Evolutionary conservation across 352 stramenopile species (phyloP).

Genomic region (Phytophthora sansomeana): DNA sequence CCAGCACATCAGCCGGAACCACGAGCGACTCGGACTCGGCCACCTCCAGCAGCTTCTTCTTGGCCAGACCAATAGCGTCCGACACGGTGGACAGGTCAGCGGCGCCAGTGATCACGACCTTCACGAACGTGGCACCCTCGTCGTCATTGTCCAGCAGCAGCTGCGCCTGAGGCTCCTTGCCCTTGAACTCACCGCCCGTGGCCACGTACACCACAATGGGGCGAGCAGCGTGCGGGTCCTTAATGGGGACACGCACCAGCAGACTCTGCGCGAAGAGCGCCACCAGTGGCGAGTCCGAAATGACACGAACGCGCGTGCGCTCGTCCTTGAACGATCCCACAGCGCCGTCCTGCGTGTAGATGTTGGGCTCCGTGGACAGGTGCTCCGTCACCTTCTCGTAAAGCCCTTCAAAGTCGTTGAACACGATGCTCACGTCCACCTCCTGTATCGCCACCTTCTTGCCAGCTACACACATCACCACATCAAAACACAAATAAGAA

Average conservation of each 20-base stretch:
- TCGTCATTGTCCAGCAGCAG: slow-evolving; percentile 76
- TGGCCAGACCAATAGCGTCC: slow-evolving; percentile 66
- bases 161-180: slow-evolving; percentile 60
- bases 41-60: slow-evolving; percentile 76
- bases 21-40: slow-evolving; percentile 63
- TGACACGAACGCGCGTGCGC: slow-evolving; percentile 78
- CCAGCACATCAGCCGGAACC: slow-evolving; percentile 59
- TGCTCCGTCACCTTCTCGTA: slow-evolving; percentile 82
- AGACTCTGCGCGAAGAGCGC: slow-evolving; percentile 78
- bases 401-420: slow-evolving; percentile 71
- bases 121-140: slow-evolving; percentile 65
- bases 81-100: slow-evolving; percentile 63
- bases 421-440: slow-evolving; percentile 71
- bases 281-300: slow-evolving; percentile 79
- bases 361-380: slow-evolving; percentile 57
- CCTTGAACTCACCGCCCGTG: slow-evolving; percentile 67
- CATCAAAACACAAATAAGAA: slow-evolving; percentile 3
- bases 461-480: slow-evolving; percentile 54
- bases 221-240: slow-evolving; percentile 71
- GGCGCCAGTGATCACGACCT: slow-evolving; percentile 73
- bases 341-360: slow-evolving; percentile 82
- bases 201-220: slow-evolving; percentile 84
- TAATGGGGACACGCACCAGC: slow-evolving; percentile 71
- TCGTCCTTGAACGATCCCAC: slow-evolving; percentile 83
- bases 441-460: slow-evolving; percentile 66